phyloP scores from a whole-genome alignment of 208 protist genomes.

The Wallacemonas sp. region DNA sequence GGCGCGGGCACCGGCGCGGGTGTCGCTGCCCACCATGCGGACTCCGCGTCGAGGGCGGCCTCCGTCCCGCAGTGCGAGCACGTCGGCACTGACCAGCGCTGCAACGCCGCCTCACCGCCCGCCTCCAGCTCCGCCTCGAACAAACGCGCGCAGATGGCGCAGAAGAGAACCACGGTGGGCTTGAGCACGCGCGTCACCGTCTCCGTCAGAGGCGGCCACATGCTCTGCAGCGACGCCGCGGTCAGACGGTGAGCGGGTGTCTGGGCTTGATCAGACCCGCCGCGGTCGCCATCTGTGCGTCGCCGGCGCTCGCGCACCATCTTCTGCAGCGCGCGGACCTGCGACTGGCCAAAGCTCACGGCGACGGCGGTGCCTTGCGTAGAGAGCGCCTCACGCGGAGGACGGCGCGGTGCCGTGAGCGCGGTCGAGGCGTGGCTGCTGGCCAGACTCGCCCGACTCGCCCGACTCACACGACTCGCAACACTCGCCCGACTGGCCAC shows the following conservation, averaged over 20 bases:
- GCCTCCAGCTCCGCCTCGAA: slow-evolving; percentile 1
- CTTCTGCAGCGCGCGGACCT: slow-evolving; percentile 20
- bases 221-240: not conserved
- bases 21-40: slow-evolving; percentile 5
- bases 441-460: no score
- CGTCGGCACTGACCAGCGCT: not conserved
- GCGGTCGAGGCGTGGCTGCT: no score
- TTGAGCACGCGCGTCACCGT: slow-evolving; percentile 9
- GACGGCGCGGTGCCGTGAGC: not conserved
- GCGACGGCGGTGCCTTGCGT: slow-evolving; percentile 30
- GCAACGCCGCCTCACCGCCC: no score
- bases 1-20: not conserved
- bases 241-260: not conserved
- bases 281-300: not conserved
- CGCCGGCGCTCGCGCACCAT: slow-evolving; percentile 11
- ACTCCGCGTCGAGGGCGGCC: not conserved
- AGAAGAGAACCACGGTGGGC: slow-evolving; percentile 6
- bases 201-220: slow-evolving; percentile 11
- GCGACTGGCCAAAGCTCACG: slow-evolving; percentile 24
- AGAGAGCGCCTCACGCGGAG: slow-evolving; percentile 13
- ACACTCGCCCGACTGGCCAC: no score
- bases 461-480: no score
- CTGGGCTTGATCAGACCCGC: not conserved
- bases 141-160: not conserved
- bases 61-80: slow-evolving; percentile 8